Percentiles rank a stretch among this genome's conserved stretches.
Conservation (phyloP, 2,329 filamentous ascomycete species). For the Trichocomaceae sp. region DNA sequence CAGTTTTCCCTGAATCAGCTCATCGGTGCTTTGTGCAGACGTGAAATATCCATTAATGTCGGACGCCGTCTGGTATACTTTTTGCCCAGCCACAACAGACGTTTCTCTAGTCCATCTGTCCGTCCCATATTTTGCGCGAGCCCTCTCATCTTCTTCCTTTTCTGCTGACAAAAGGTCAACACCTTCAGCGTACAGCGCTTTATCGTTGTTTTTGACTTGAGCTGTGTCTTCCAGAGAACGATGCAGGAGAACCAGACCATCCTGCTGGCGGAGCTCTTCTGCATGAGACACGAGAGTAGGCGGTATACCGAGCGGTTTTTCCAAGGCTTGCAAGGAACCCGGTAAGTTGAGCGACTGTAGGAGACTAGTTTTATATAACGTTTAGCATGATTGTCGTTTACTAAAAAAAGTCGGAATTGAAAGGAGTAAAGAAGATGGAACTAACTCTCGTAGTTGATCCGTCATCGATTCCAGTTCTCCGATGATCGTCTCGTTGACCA, state of each 20-base stretch:
- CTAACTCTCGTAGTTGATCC: slow-evolving; percentile 64
- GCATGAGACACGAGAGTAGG: slow-evolving; percentile 81
- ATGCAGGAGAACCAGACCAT: slow-evolving; percentile 70
- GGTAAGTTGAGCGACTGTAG: slow-evolving; percentile 80
- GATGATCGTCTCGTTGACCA: slow-evolving; percentile 83
- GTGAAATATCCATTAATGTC: slow-evolving; percentile 87
- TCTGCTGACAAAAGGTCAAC: slow-evolving; percentile 71
- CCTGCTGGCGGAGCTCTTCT: slow-evolving; percentile 86
- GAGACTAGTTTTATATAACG: slow-evolving; percentile 33
- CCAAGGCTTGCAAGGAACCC: slow-evolving; percentile 84
- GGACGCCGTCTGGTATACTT: slow-evolving; percentile 65
- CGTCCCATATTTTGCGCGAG: slow-evolving; percentile 74
- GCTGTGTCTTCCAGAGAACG: slow-evolving; percentile 81
- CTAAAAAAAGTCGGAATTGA: not conserved
- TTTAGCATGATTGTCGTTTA: not conserved
- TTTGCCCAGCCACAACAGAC: slow-evolving; percentile 62
- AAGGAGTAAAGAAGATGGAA: slow-evolving; percentile 5
- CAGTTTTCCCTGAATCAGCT: slow-evolving; percentile 70
- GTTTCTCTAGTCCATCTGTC: slow-evolving; percentile 71
- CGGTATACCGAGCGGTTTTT: slow-evolving; percentile 87
- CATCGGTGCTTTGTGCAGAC: slow-evolving; percentile 60
- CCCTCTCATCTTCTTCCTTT: slow-evolving; percentile 70
- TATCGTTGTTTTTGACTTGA: slow-evolving; percentile 76
- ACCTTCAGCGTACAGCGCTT: slow-evolving; percentile 74
- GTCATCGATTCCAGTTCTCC: slow-evolving; percentile 77